A percentile compares a stretch with the other conserved stretches of the same genome.
Conservation (phyloP, 306 rosid species). For the Glycine soja region DNA sequence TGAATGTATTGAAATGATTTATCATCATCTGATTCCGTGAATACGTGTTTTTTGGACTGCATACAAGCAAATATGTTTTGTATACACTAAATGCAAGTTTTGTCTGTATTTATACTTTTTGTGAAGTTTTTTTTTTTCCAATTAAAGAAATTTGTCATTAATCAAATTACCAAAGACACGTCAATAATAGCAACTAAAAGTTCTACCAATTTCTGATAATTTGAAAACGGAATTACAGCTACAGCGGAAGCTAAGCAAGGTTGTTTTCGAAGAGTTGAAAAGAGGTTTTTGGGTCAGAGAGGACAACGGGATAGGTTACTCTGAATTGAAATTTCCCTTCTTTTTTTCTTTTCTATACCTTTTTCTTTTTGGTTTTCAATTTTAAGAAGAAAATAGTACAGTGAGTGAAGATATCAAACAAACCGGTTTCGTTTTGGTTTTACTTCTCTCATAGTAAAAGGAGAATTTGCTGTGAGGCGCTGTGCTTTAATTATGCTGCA, state of each 20-base stretch:
- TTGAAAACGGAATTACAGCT: not conserved
- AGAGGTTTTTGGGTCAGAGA: not conserved
- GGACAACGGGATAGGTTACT: not conserved
- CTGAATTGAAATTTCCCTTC: constrained; percentile 14
- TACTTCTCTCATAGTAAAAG: constrained; percentile 42
- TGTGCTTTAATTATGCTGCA: constrained; percentile 52
- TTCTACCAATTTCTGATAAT: not conserved
- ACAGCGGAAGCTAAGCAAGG: constrained; percentile 45
- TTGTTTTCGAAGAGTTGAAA: constrained; percentile 33
- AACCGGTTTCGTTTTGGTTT: constrained; percentile 50
- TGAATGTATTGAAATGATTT: too few species aligned
- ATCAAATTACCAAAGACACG: not conserved
- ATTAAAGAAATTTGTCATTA: not conserved
- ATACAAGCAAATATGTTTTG: too few species aligned
- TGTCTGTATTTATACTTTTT: not conserved
- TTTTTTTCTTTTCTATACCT: constrained; percentile 5
- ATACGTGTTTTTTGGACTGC: too few species aligned
- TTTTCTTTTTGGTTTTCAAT: constrained; percentile 31
- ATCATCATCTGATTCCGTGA: too few species aligned
- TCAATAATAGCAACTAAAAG: not conserved
- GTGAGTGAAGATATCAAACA: constrained; percentile 42
- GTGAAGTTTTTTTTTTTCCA: not conserved
- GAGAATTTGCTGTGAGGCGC: constrained; percentile 53
- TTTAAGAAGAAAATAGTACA: constrained; percentile 41
- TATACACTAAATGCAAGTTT: not conserved